A percentile compares a stretch with the other conserved stretches of the same genome.
These are phyloP conservation scores for Angomonas desouzai DNA, from an alignment of 208 protist species.

Conservation along the genomic window DNA sequence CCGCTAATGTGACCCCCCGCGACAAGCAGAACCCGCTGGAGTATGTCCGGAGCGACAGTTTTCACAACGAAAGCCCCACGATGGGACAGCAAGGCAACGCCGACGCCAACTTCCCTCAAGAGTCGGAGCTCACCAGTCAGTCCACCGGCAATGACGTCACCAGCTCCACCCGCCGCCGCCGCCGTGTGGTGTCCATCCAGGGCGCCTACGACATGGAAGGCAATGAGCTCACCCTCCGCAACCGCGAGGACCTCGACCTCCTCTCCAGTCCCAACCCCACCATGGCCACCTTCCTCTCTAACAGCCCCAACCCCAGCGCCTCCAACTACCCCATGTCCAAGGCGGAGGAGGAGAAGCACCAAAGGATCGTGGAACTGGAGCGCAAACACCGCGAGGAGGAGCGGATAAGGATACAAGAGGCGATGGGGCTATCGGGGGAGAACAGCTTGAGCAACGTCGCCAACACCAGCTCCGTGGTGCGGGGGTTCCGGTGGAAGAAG, in stretches of 20 bases:
- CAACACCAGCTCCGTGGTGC: background rate
- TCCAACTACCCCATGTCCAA: background rate
- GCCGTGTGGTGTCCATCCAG: constrained; percentile 16
- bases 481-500: background rate
- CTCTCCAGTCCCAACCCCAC: background rate
- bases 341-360: constrained; percentile 1
- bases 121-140: constrained; percentile 6
- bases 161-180: constrained; percentile 13
- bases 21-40: background rate
- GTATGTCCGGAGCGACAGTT: background rate
- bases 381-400: background rate
- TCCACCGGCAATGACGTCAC: constrained; percentile 5
- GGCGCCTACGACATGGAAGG: constrained; percentile 11
- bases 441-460: background rate
- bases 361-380: constrained; percentile 8
- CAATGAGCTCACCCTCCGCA: constrained; percentile 1
- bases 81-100: background rate
- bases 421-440: background rate
- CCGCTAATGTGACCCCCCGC: background rate
- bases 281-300: background rate
- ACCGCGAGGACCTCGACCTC: constrained; percentile 12
- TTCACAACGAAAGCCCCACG: background rate
- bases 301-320: background rate
- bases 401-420: constrained; percentile 7
- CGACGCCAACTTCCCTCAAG: background rate